phyloP scores from a whole-genome alignment of 2,329 filamentous ascomycete genomes.

The Venturia pyrina region DNA sequence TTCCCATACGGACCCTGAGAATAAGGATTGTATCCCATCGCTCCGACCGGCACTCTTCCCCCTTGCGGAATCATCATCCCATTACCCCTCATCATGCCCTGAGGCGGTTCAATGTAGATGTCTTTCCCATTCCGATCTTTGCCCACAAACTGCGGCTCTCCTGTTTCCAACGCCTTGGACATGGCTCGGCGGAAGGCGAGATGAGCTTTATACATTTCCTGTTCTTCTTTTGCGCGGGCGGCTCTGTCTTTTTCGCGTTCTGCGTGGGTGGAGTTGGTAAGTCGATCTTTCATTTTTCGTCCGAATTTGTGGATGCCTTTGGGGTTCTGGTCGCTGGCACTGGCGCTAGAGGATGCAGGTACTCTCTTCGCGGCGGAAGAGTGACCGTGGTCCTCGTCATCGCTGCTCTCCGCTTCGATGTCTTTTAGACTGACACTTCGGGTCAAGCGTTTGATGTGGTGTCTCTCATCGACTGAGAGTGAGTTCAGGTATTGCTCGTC shows the following conservation, averaged over 20 bases:
- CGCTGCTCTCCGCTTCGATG: conserved; percentile 35
- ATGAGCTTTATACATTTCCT: conserved; percentile 42
- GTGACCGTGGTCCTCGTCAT: conserved; percentile 29
- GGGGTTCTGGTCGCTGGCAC: conserved; percentile 14
- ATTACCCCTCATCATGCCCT: conserved; percentile 18
- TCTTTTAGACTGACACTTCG: conserved; percentile 28
- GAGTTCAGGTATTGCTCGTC: conserved; percentile 43
- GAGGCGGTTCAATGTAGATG: conserved; percentile 49
- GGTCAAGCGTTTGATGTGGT: conserved; percentile 32
- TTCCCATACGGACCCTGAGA: conserved; percentile 34
- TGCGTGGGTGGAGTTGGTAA: conserved; percentile 47
- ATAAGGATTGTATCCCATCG: conserved; percentile 38
- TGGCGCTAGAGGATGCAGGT: conserved; percentile 15
- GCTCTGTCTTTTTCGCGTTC: conserved; percentile 39
- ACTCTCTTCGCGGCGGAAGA: conserved; percentile 19
- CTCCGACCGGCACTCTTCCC: conserved; percentile 18
- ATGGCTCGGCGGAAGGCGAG: conserved; percentile 41
- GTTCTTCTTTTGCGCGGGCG: conserved; percentile 40
- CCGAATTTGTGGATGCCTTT: conserved; percentile 36
- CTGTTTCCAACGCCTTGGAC: conserved; percentile 41
- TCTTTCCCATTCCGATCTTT: conserved; percentile 44
- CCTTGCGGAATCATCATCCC: background rate
- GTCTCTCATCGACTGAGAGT: conserved; percentile 39
- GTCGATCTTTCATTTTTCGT: conserved; percentile 48
- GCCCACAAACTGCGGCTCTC: conserved; percentile 45